A percentile compares a stretch with the other conserved stretches of the same genome.
These are phyloP conservation scores for Wickerhamomyces pijperi DNA, from an alignment of 805 yeast species.

Conservation along the genomic window DNA sequence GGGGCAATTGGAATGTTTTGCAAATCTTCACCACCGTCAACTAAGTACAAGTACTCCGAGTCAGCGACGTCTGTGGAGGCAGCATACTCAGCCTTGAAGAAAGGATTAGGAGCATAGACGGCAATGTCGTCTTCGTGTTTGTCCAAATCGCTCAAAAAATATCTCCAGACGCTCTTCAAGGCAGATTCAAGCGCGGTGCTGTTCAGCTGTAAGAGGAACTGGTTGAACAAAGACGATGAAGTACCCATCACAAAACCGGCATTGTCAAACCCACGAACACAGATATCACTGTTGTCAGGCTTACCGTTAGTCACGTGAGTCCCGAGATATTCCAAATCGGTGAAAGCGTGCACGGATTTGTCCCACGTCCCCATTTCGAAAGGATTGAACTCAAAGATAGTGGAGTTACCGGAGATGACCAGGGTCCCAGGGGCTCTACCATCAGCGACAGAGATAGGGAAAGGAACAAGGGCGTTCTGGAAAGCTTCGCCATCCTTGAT, in stretches of 20 bases:
- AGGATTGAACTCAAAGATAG: conserved; percentile 53
- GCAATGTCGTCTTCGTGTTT: conserved; percentile 55
- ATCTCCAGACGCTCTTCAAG: conserved; percentile 30
- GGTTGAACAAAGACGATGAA: conserved; percentile 72
- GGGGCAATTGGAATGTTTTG: conserved; percentile 57
- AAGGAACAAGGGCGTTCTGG: conserved; percentile 54
- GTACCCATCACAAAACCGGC: conserved; percentile 78
- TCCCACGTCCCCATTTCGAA: conserved; percentile 88
- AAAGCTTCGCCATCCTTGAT: conserved; percentile 52
- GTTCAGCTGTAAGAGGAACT: conserved; percentile 46
- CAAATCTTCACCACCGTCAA: conserved; percentile 63
- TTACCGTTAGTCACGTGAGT: conserved; percentile 50
- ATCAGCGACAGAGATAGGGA: conserved; percentile 54
- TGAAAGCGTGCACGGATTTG: conserved; percentile 52
- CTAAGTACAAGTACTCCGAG: conserved; percentile 38
- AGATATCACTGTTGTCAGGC: conserved; percentile 31
- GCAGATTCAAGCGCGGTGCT: conserved; percentile 36
- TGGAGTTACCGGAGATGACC: conserved; percentile 53
- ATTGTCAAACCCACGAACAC: conserved; percentile 67
- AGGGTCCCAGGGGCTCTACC: conserved; percentile 51
- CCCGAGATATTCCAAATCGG: conserved; percentile 61
- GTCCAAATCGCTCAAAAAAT: conserved; percentile 34
- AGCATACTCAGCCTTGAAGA: conserved; percentile 31
- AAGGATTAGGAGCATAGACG: conserved; percentile 61
- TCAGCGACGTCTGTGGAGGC: conserved; percentile 25